These are phyloP conservation scores for Cadophora malorum DNA, from an alignment of 2,329 filamentous ascomycete genomes.

Conservation along the genomic window DNA sequence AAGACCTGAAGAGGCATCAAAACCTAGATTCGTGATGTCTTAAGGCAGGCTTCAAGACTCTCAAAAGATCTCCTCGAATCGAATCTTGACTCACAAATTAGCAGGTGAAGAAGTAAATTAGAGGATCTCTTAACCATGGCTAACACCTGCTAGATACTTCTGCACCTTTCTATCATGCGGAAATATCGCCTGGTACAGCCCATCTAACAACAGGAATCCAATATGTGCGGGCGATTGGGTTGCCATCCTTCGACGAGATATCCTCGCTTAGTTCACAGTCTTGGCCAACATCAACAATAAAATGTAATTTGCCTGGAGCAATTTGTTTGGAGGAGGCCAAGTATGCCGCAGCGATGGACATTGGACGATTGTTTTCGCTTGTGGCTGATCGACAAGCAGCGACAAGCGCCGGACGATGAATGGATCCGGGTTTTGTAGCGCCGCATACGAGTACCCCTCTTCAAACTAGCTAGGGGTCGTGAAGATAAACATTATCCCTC, in stretches of 20 bases:
- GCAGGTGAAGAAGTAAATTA: background rate
- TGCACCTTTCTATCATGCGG: background rate
- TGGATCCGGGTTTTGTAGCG: background rate
- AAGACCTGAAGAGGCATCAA: background rate
- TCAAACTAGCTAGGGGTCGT: slow-evolving; percentile 2
- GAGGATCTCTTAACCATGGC: background rate
- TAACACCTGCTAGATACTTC: background rate
- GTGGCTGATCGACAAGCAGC: slow-evolving; percentile 5
- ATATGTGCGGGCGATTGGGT: background rate
- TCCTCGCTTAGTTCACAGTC: background rate
- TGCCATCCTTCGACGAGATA: background rate
- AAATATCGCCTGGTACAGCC: background rate
- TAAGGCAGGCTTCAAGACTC: background rate
- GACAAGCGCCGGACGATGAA: background rate
- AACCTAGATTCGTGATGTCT: background rate
- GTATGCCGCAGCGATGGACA: background rate
- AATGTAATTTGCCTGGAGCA: background rate
- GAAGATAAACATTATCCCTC: background rate
- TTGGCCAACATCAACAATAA: background rate
- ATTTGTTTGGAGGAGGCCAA: background rate
- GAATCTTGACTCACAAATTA: background rate
- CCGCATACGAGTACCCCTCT: slow-evolving; percentile 1
- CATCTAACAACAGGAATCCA: background rate
- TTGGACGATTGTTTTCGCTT: background rate
- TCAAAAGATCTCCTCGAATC: background rate